Conservation (phyloP, 148 eudicot genomes). For the Camellia sinensis region DNA sequence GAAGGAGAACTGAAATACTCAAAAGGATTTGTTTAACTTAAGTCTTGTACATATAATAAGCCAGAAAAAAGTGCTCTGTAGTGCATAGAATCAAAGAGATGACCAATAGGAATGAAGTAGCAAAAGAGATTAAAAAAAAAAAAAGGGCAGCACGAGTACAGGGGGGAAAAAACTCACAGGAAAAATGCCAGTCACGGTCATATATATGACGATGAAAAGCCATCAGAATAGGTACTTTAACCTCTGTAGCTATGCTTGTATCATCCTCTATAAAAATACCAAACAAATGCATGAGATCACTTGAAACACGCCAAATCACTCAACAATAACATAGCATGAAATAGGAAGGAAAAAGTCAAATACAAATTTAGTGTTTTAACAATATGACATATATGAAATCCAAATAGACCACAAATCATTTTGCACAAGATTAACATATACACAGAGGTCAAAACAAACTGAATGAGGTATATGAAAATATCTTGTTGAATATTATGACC, state of each 20-base stretch:
- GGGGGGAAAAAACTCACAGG: slow-evolving; percentile 54
- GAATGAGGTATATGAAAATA: background rate
- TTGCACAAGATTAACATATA: background rate
- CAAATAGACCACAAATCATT: background rate
- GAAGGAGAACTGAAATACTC: background rate
- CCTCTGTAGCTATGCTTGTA: slow-evolving; percentile 73
- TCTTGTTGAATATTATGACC: background rate
- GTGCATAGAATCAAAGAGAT: background rate
- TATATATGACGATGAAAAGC: slow-evolving; percentile 82
- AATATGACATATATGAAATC: background rate
- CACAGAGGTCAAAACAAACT: background rate
- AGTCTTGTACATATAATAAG: background rate
- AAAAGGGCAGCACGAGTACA: slow-evolving; percentile 6
- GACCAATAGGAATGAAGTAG: background rate
- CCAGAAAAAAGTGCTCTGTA: background rate
- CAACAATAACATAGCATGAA: background rate
- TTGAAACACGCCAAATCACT: background rate
- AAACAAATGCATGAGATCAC: slow-evolving; percentile 13
- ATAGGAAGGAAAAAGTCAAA: background rate
- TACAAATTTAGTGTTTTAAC: background rate
- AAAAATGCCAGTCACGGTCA: slow-evolving; percentile 80
- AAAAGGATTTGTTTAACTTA: background rate
- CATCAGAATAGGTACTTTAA: slow-evolving; percentile 78
- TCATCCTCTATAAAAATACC: slow-evolving; percentile 72
- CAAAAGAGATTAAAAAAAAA: background rate